These are phyloP conservation scores for Phaeophleospora eucalypticola DNA, from an alignment of 2,329 filamentous ascomycete genomes.

Conservation along the genomic window DNA sequence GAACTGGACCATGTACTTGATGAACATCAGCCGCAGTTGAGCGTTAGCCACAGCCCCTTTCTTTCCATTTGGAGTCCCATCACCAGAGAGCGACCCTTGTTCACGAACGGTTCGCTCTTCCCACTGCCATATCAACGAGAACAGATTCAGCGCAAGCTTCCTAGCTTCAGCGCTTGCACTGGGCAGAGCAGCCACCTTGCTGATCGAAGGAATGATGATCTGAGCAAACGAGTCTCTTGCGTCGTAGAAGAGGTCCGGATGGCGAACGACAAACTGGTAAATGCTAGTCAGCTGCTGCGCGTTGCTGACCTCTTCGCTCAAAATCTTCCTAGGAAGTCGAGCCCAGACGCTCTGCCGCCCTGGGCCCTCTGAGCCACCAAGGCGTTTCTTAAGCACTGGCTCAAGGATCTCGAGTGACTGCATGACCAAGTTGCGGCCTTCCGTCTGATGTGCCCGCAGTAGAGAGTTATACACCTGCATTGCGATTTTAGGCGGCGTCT, in stretches of 20 bases:
- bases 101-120: conserved; percentile 76
- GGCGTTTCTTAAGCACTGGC: conserved; percentile 85
- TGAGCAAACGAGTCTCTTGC: conserved; percentile 86
- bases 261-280: conserved; percentile 91
- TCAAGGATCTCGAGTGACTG: conserved; percentile 92
- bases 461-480: conserved; percentile 91
- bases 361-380: conserved; percentile 62
- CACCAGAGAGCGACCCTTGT: conserved; percentile 35
- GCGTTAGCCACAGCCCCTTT: conserved; percentile 39
- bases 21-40: conserved; percentile 68
- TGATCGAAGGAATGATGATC: conserved; percentile 80
- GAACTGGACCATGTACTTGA: conserved; percentile 94
- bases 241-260: conserved; percentile 91
- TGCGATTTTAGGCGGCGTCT: conserved; percentile 93
- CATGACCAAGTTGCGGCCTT: conserved; percentile 85
- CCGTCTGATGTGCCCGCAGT: conserved; percentile 88
- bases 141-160: conserved; percentile 83
- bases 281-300: conserved; percentile 94
- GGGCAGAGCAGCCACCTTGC: conserved; percentile 79
- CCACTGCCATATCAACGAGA: conserved; percentile 88
- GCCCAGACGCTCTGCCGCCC: conserved; percentile 75
- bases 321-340: conserved; percentile 79
- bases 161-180: conserved; percentile 88
- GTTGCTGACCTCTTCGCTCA: conserved; percentile 92
- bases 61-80: conserved; percentile 23